Conservation (phyloP, 805 yeast genomes). For the Suhomyces emberorum region DNA sequence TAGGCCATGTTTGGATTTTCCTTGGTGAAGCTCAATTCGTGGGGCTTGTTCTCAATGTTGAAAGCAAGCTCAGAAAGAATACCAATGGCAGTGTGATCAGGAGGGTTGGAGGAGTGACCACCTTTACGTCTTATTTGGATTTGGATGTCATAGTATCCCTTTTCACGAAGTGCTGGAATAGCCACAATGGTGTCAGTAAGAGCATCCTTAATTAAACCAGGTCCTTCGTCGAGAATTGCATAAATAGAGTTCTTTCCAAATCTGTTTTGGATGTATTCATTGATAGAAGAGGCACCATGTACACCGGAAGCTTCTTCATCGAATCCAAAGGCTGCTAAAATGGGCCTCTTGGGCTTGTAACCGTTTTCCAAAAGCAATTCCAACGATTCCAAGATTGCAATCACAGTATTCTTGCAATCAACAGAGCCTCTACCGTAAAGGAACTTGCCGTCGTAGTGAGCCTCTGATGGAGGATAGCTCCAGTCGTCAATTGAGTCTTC, state of each 20-base stretch:
- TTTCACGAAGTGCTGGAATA: conserved; percentile 44
- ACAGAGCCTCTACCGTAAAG: conserved; percentile 77
- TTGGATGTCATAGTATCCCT: conserved; percentile 44
- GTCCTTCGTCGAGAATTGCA: conserved; percentile 68
- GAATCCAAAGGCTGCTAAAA: conserved; percentile 66
- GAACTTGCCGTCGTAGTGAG: conserved; percentile 58
- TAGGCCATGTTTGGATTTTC: conserved; percentile 59
- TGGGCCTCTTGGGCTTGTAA: conserved; percentile 59
- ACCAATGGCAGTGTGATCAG: conserved; percentile 79
- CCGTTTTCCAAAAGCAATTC: conserved; percentile 45
- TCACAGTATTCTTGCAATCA: conserved; percentile 71
- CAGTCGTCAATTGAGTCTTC: conserved; percentile 53
- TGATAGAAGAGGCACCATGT: conserved; percentile 57
- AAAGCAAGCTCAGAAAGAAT: conserved; percentile 58
- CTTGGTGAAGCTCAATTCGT: conserved; percentile 41
- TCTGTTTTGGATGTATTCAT: conserved; percentile 43
- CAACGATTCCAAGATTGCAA: conserved; percentile 65
- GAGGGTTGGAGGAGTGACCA: conserved; percentile 81
- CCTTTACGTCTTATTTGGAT: conserved; percentile 60
- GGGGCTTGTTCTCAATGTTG: conserved; percentile 56
- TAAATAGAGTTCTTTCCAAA: conserved; percentile 62
- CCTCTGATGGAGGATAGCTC: conserved; percentile 62
- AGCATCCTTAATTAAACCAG: conserved; percentile 33
- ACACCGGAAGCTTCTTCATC: conserved; percentile 75
- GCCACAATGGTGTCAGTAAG: conserved; percentile 56